phyloP scores from a whole-genome alignment of 192 early-diverging fungal genomes.

The Backusella australiensis region DNA sequence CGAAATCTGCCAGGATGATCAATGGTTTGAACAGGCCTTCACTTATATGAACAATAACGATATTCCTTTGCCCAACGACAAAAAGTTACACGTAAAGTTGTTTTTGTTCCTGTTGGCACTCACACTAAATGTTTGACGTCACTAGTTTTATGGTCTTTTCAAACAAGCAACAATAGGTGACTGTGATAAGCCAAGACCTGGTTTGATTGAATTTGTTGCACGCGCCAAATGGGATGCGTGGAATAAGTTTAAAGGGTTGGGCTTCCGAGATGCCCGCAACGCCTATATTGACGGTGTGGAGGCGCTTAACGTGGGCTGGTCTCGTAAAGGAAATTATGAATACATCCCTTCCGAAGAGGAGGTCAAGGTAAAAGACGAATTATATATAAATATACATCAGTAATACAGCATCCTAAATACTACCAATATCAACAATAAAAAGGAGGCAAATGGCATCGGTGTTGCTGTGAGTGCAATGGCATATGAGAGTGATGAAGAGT shows the following conservation, averaged over 20 bases:
- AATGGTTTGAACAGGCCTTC: conserved; percentile 27
- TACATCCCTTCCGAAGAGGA: conserved; percentile 1
- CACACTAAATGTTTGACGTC: not conserved
- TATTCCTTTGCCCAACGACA: conserved; percentile 18
- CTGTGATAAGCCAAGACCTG: conserved; percentile 37
- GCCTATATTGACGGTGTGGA: conserved; percentile 28
- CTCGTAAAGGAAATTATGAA: conserved; percentile 24
- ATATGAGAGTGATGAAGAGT: conserved; percentile 20
- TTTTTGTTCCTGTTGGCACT: not conserved
- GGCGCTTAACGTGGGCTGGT: conserved; percentile 31
- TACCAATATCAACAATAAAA: not conserved
- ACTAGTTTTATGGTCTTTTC: conserved; percentile 48
- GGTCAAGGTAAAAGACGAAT: not conserved
- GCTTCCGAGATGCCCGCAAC: conserved; percentile 32
- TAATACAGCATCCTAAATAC: too few relatives aligned
- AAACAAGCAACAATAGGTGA: conserved; percentile 48
- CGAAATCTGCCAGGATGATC: conserved; percentile 13
- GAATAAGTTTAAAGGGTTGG: conserved; percentile 42
- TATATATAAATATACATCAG: not conserved
- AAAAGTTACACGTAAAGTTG: conserved; percentile 22
- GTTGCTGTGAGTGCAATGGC: conserved; percentile 43
- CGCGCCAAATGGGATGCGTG: conserved; percentile 50
- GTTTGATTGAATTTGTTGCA: conserved; percentile 41
- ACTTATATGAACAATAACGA: conserved; percentile 21
- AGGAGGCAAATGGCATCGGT: conserved; percentile 1